Base-by-base conservation (phyloP, 2,329 filamentous ascomycete species). In the Hysterium pulicare region DNA sequence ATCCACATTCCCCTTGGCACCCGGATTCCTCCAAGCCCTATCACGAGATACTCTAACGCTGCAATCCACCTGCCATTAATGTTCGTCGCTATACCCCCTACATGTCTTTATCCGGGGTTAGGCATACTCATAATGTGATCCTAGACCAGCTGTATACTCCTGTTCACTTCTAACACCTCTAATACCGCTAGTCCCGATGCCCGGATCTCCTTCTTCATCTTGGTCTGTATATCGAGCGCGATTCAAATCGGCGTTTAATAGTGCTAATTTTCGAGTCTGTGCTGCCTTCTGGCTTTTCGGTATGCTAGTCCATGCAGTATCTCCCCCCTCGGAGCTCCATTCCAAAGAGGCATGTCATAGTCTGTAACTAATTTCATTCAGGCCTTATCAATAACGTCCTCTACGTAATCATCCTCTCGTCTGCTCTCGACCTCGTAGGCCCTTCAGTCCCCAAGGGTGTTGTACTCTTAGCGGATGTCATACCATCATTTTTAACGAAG, bases 351-450 rank as follows among this genome's bases (percentile, higher is more conserved):
- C n/a, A n/a, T n/a, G n/a, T n/a, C n/a, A n/a, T 17, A 13, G 17
- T 8, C 20, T 28, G 42, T 33, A 8, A 21, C 10, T 21, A 26
- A 10, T 23, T 9, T 39, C 3, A 33, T 17, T 31, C 58, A 91
- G 88, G 88, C 40, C 73, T 93, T 15, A 93, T 97, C 64, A 97
- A 98, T 70, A 97, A 97, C 71, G 88, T 97, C 54, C 86, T 96
- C 70, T 97, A 96, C 69, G 91, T 97, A 42, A 87, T 97, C 66
- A 93, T 97, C 62, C 85, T 98, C 58, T 94, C 90, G 22, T 87
- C 93, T 26, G 93, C 93, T 3, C 86, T 96, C 58, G 93, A 98
- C 61, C 86, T 98, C 48, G 93, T 97, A 55, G 91, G 91, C 26
- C 84, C 87, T 23, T 67, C 75, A 50, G 77, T 96, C 1, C 93